phyloP scores from a whole-genome alignment of 2,329 filamentous ascomycete species.

The Cercospora canescens region DNA sequence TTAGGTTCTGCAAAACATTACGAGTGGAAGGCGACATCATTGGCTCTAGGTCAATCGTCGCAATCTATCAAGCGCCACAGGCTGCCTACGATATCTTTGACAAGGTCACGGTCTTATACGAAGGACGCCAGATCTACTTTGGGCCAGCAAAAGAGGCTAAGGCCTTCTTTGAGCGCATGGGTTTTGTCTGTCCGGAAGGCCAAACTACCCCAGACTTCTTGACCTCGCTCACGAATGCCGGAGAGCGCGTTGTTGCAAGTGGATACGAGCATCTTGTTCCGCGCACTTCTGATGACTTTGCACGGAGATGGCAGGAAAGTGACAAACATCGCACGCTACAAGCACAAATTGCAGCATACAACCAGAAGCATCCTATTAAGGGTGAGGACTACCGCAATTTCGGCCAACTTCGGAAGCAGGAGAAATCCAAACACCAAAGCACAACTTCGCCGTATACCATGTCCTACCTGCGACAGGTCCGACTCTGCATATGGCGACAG shows the following conservation, averaged over 20 bases:
- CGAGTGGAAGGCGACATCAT: constrained; percentile 43
- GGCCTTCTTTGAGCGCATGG: constrained; percentile 66
- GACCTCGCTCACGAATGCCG: constrained; percentile 66
- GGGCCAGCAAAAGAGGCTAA: constrained; percentile 62
- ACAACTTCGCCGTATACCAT: not conserved
- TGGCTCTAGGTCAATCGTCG: not conserved
- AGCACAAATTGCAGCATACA: not conserved
- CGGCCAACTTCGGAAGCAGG: too few relatives aligned
- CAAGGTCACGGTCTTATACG: constrained; percentile 72
- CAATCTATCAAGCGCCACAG: not conserved
- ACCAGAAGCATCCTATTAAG: not conserved
- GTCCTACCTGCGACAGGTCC: constrained; percentile 53
- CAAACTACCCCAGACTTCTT: constrained; percentile 71
- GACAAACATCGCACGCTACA: constrained; percentile 39
- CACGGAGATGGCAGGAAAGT: constrained; percentile 50
- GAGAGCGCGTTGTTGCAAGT: constrained; percentile 55
- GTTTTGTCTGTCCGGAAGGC: constrained; percentile 65
- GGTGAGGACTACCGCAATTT: not conserved
- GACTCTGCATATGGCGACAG: constrained; percentile 50
- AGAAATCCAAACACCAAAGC: too few relatives aligned
- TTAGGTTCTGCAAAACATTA: constrained; percentile 54
- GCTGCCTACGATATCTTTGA: too few relatives aligned
- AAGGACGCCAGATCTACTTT: constrained; percentile 76
- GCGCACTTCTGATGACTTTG: constrained; percentile 70
- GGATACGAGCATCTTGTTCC: constrained; percentile 65